Conservation (phyloP, 176 grass and related monocot species). For the Oryza meridionalis region DNA sequence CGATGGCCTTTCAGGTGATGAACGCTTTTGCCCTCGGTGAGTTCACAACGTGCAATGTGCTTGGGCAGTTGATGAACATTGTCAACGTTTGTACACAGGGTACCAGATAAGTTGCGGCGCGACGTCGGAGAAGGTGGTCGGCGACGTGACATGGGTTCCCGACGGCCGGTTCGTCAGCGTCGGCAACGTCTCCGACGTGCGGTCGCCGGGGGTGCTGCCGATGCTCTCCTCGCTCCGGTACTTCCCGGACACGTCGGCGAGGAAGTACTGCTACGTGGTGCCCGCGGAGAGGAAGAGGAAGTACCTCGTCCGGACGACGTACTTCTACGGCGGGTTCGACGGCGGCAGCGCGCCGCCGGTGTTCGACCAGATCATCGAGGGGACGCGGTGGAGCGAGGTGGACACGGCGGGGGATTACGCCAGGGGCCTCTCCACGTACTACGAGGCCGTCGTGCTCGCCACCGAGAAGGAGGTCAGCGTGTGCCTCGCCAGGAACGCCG, state of each 20-base stretch:
- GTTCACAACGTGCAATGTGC: not conserved
- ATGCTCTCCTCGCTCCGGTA: conserved; percentile 65
- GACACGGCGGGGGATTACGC: conserved; percentile 63
- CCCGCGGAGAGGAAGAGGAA: conserved; percentile 40
- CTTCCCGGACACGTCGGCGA: conserved; percentile 61
- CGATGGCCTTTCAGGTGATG: conserved; percentile 27
- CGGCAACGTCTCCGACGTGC: conserved; percentile 42
- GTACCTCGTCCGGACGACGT: conserved; percentile 80
- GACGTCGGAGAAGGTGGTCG: conserved; percentile 10
- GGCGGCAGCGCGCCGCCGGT: conserved; percentile 54
- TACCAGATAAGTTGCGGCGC: conserved; percentile 80
- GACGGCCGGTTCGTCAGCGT: conserved; percentile 56
- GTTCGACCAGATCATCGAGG: conserved; percentile 82
- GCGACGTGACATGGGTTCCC: conserved; percentile 55
- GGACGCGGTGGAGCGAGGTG: conserved; percentile 76
- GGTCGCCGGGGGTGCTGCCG: conserved; percentile 12
- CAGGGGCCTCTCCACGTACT: conserved; percentile 67
- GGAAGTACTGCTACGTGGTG: conserved; percentile 79
- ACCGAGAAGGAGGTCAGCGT: conserved; percentile 56
- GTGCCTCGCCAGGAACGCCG: conserved; percentile 66
- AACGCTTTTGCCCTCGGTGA: not conserved
- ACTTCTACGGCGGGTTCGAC: conserved; percentile 88
- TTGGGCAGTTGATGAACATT: not conserved
- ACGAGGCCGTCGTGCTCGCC: conserved; percentile 60
- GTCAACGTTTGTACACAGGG: conserved; percentile 24